Base-by-base conservation (phyloP, 2,329 filamentous ascomycete species). In the Fusarium pseudoanthophilum region DNA sequence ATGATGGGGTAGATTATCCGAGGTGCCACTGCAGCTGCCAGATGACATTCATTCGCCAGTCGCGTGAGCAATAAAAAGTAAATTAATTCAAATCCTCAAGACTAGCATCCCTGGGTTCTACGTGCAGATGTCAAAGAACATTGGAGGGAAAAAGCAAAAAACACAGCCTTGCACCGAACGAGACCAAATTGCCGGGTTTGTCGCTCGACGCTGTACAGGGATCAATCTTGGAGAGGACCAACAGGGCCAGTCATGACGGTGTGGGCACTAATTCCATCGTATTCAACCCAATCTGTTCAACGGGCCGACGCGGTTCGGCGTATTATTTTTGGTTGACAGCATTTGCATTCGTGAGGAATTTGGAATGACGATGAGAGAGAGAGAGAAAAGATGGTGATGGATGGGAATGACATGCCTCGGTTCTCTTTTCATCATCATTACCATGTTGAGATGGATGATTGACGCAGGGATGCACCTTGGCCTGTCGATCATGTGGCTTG, bases 271-370 rank as follows among this genome's bases (percentile, higher is more conserved):
- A 64, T 28, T 48, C 48, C n/a, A 48, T 60, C 46, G 55, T 53
- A 43, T 51, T 34, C 36, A 58, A 13, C 36, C 45, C 60, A 51
- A 60, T 45, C 37, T 45, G 40, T 36, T 34, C 37, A 34, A 69
- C 59, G 59, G 65, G 52, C 66, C 67, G 67, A 70, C 53, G 45
- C 51, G 52, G 28, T 69, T 68, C 65, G 42, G 65, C 20, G 53
- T 37, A 16, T 37, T 32, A 20, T 28, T 11, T n/a, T 43, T 51
- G 20, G 28, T 21, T 24, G 48, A 24, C 48, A 24, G n/a, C 14
- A 42, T 34, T 61, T 52, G 32, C n/a, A 45, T 36, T 40, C 14
- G 34, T 28, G 28, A 60, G 18, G 51, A 37, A 34, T 64, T 64
- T 51, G 48, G 20, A 60, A 60, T 56, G 45, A 28, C 21, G 26